Evolutionary conservation across 768 basidiomycete genomes (phyloP), one percentile per base, ranked within the genome.

Genomic region (Leccinum longicurvipes): DNA sequence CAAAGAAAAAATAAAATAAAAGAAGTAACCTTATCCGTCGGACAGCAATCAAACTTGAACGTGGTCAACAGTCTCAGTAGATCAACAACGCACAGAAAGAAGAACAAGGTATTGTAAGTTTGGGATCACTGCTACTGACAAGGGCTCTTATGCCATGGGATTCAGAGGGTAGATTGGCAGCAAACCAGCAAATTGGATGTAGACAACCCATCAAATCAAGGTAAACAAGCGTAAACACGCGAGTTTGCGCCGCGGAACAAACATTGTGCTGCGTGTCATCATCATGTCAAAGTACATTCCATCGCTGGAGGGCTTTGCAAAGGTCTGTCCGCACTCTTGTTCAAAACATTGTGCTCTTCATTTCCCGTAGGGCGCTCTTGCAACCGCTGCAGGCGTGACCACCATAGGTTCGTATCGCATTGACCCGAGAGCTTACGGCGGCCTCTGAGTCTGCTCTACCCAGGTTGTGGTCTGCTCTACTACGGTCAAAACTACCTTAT

Each of bases 401-500:
- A 84, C 83, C 46, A 70, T 85, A 53, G 79, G 83, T 84, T 58
- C 47, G 74, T 54, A 44, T 44, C 7, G 3, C 47, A 14, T 28
- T 15, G 7, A 10, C n/a, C 29, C 15, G 10, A 19, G 39, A 9
- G 36, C 48, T 47, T 23, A 41, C 41, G 1, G 19, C 14, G 7
- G 21, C 39, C 21, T 24, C 42, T 47, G 14, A 62, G 17, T 31
- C 45, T 31, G 34, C 29, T 36, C 55, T 7, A 17, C 23, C 21
- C 60, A 90, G 89, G 84, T 56, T 81, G 80, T 49, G 86, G 88
- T 10, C 77, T 94, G 32, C 79, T 93, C 17, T 93, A 89, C 72
- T 87, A 89, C 61, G 91, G 89, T 27, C 94, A 98, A 69, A 88
- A 86, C 67, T 87, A 82, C 62, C 77, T 98, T 51, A 95, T 98